phyloP scores from a whole-genome alignment of 2,329 filamentous ascomycete genomes.

The Curvularia verruculosa region DNA sequence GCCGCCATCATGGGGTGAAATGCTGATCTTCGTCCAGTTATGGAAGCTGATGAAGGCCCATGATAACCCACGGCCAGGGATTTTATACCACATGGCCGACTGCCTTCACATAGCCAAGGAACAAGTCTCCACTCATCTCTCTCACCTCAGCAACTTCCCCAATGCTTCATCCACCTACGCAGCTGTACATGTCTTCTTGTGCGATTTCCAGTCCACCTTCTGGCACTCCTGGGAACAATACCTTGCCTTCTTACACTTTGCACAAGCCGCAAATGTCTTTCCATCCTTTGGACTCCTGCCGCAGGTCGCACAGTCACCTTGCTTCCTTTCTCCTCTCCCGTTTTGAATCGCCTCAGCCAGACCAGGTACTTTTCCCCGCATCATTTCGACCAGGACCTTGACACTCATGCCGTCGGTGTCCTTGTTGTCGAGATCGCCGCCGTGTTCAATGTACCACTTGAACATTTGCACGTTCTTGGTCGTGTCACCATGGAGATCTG shows the following conservation, averaged over 20 bases:
- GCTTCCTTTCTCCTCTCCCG: constrained; percentile 12
- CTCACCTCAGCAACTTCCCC: neutral
- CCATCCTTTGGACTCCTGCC: constrained; percentile 14
- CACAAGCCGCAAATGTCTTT: constrained; percentile 10
- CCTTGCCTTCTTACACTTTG: constrained; percentile 18
- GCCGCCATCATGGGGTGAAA: neutral
- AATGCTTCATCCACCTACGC: neutral
- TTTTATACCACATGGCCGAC: neutral
- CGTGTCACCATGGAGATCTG: constrained; percentile 18
- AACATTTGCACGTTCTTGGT: constrained; percentile 21
- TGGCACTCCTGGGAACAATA: constrained; percentile 25
- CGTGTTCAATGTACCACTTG: constrained; percentile 25
- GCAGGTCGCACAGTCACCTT: constrained; percentile 19
- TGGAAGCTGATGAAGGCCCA: neutral
- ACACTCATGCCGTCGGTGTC: constrained; percentile 26
- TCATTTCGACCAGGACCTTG: constrained; percentile 21
- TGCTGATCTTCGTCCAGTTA: neutral
- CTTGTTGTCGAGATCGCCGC: constrained; percentile 24
- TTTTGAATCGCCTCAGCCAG: constrained; percentile 14
- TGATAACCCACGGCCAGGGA: neutral
- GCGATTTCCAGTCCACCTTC: constrained; percentile 25
- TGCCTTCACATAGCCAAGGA: neutral
- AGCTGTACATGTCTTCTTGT: constrained; percentile 20
- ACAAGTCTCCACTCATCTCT: neutral
- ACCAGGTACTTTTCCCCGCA: constrained; percentile 16